Conservation (phyloP, 148 eudicot genomes). For the Chenopodium suecicum region DNA sequence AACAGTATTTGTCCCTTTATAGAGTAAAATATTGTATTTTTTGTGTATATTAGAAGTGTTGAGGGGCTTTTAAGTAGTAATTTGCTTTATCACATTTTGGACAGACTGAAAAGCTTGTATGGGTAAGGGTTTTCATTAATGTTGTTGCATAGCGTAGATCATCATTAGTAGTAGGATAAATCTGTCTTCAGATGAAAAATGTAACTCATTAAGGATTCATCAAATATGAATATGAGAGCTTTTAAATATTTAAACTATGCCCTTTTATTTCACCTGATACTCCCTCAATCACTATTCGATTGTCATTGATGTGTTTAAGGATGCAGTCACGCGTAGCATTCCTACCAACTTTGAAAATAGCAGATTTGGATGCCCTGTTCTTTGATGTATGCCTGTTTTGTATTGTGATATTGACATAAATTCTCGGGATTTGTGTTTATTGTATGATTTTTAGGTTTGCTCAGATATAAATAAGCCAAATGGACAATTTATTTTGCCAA, state of each 20-base stretch:
- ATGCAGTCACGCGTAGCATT: neutral
- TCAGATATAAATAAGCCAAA: slow-evolving; percentile 99
- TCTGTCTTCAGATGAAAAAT: neutral
- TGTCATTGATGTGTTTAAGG: neutral
- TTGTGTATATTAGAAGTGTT: neutral
- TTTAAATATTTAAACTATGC: neutral
- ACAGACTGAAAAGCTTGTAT: neutral
- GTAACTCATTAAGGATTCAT: neutral
- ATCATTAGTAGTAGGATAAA: neutral
- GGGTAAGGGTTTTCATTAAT: too few relatives aligned
- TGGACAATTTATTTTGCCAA: slow-evolving; percentile 90
- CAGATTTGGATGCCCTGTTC: neutral
- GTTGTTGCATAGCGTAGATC: neutral
- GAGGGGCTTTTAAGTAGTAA: neutral
- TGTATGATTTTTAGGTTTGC: slow-evolving; percentile 52
- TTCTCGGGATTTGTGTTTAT: neutral
- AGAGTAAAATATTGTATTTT: slow-evolving; percentile 3
- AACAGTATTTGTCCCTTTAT: neutral
- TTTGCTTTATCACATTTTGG: neutral
- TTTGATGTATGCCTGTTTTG: neutral
- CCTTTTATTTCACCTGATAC: neutral
- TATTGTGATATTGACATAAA: neutral
- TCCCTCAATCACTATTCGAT: neutral
- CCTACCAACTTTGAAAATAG: too few relatives aligned
- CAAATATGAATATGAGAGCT: neutral